These are phyloP conservation scores for Mesembryanthemum crystallinum DNA, from an alignment of 148 eudicot genomes.

Conservation along the genomic window DNA sequence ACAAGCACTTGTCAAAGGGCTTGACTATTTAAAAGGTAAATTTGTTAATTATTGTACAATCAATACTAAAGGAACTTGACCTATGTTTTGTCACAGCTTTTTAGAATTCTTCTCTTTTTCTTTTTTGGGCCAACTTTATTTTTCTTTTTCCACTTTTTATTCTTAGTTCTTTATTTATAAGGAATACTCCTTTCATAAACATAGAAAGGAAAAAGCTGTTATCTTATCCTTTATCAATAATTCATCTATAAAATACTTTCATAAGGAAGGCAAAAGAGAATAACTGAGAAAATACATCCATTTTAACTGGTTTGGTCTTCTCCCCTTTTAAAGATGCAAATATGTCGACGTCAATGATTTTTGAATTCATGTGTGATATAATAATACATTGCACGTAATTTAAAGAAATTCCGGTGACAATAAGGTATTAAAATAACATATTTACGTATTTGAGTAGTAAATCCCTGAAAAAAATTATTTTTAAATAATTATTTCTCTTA, in stretches of 20 bases:
- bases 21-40: constrained; percentile 15
- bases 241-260: too few species aligned
- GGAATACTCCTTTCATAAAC: neutral
- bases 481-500: too few species aligned
- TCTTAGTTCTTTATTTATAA: too few species aligned
- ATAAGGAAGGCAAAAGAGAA: neutral
- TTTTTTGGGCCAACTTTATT: constrained; percentile 14
- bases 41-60: constrained; percentile 19
- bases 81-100: constrained; percentile 26
- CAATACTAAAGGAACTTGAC: constrained; percentile 29
- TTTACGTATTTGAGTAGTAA: too few species aligned
- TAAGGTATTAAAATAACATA: too few species aligned
- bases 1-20: constrained; percentile 27
- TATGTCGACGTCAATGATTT: too few species aligned
- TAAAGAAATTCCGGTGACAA: too few species aligned
- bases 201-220: neutral
- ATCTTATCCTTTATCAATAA: constrained; percentile 13
- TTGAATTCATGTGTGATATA: too few species aligned
- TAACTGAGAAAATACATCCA: neutral
- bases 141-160: neutral
- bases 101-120: constrained; percentile 20
- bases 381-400: too few species aligned
- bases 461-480: too few species aligned
- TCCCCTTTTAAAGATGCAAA: too few species aligned
- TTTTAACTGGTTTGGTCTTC: too few species aligned